Percentiles rank a stretch among this genome's conserved stretches.
phyloP scores from a whole-genome alignment of 176 grass and related monocot genomes.

The Oryza meyeriana region DNA sequence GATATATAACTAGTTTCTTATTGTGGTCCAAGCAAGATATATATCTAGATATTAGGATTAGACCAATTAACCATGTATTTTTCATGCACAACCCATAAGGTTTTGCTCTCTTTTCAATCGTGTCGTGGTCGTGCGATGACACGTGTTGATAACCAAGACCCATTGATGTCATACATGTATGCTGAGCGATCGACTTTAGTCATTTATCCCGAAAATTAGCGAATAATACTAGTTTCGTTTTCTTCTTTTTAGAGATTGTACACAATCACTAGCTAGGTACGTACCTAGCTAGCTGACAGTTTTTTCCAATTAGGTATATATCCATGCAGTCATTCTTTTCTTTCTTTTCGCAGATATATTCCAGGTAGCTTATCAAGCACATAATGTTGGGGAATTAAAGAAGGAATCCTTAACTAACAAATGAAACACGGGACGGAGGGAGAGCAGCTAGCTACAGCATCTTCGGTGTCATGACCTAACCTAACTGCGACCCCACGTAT shows the following conservation, averaged over 20 bases:
- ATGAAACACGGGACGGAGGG: neutral
- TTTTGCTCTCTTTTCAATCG: neutral
- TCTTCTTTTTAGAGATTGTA: neutral
- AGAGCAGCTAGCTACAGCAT: conserved; percentile 3
- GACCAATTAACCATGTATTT: neutral
- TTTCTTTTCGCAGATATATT: conserved; percentile 40
- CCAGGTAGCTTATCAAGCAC: conserved; percentile 54
- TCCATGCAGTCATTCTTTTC: neutral
- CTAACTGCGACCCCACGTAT: conserved; percentile 19
- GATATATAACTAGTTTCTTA: neutral
- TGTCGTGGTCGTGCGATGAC: neutral
- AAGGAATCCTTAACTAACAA: conserved; percentile 34
- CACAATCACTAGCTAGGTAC: neutral
- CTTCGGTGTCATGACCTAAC: conserved; percentile 35
- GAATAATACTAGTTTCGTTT: neutral
- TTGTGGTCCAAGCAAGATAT: neutral
- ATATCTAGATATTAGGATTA: neutral
- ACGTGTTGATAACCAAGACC: neutral
- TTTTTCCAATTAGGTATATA: neutral
- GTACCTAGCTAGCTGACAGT: neutral
- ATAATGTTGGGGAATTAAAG: neutral
- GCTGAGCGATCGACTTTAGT: neutral
- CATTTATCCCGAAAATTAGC: neutral
- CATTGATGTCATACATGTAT: neutral
- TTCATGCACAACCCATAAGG: neutral